A percentile compares a stretch with the other conserved stretches of the same genome.
phyloP scores from a whole-genome alignment of 805 yeast species.

The Starmerella davenportii region DNA sequence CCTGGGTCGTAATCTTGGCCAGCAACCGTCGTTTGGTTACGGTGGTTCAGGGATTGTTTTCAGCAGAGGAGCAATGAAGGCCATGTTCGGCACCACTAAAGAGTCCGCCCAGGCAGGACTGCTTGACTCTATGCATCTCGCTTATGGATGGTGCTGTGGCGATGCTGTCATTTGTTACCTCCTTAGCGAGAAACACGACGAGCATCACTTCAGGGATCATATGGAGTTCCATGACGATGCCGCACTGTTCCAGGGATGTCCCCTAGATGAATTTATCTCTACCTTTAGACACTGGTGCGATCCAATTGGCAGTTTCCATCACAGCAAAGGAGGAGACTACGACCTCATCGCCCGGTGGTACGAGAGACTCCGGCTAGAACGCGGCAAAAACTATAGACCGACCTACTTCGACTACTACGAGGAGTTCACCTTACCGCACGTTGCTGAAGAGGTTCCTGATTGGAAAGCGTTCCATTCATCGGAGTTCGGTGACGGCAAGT shows the following conservation, averaged over 20 bases:
- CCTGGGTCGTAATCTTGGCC: conserved; percentile 19
- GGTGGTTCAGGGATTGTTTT: conserved; percentile 26
- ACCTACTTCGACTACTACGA: conserved; percentile 20
- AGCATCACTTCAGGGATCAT: conserved; percentile 9
- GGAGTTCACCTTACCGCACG: conserved; percentile 21
- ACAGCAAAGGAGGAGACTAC: conserved; percentile 17
- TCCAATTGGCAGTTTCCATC: conserved; percentile 22
- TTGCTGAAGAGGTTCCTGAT: conserved; percentile 13
- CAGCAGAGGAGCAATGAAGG: conserved; percentile 20
- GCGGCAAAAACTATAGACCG: conserved; percentile 6
- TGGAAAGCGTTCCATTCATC: too few relatives aligned
- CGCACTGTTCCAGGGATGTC: conserved; percentile 21
- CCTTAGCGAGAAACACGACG: conserved; percentile 13
- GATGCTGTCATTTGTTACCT: conserved; percentile 21
- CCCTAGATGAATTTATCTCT: conserved; percentile 12
- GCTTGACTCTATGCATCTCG: conserved; percentile 13
- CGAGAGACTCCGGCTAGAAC: conserved; percentile 15
- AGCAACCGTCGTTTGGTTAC: conserved; percentile 21
- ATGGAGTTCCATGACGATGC: conserved; percentile 1
- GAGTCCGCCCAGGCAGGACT: conserved; percentile 3
- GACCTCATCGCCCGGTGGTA: conserved; percentile 17
- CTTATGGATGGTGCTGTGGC: conserved; percentile 22
- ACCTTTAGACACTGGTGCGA: conserved; percentile 19
- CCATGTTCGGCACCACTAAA: conserved; percentile 15
- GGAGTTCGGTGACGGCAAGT: conserved; percentile 8